phyloP scores from a whole-genome alignment of 441 rosid genomes.

The Croton setiger region DNA sequence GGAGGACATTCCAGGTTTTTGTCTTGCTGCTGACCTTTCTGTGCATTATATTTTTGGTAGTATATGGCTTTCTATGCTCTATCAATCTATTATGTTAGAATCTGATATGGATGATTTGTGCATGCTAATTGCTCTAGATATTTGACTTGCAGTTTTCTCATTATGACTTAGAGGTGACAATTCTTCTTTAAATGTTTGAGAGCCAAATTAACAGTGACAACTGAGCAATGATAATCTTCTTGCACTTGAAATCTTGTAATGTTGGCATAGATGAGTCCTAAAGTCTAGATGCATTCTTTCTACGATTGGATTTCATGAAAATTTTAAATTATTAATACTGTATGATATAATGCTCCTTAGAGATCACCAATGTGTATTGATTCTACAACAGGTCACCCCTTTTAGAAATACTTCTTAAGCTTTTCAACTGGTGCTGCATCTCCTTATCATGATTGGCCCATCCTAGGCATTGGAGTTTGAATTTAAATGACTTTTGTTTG shows the following conservation, averaged over 20 bases:
- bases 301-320: not conserved
- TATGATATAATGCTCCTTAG: not conserved
- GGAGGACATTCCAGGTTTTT: slow-evolving; percentile 78
- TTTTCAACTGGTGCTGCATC: not conserved
- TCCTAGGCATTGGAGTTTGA: slow-evolving; percentile 11
- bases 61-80: not conserved
- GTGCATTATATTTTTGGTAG: not conserved
- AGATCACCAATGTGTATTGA: no score
- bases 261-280: not conserved
- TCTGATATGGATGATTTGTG: not conserved
- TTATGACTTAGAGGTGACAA: slow-evolving; percentile 6
- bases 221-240: not conserved
- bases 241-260: not conserved
- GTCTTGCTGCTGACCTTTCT: not conserved
- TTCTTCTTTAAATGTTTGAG: not conserved
- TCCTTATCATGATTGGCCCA: slow-evolving; percentile 6
- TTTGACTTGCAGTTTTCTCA: not conserved
- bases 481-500: slow-evolving; percentile 19
- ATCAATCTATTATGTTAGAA: not conserved
- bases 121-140: not conserved
- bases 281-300: not conserved
- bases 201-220: not conserved
- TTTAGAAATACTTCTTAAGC: not conserved
- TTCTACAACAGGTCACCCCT: no score
- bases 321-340: not conserved